Evolutionary conservation across 2,329 filamentous ascomycete species (phyloP).

Genomic region (Fusarium annulatum): DNA sequence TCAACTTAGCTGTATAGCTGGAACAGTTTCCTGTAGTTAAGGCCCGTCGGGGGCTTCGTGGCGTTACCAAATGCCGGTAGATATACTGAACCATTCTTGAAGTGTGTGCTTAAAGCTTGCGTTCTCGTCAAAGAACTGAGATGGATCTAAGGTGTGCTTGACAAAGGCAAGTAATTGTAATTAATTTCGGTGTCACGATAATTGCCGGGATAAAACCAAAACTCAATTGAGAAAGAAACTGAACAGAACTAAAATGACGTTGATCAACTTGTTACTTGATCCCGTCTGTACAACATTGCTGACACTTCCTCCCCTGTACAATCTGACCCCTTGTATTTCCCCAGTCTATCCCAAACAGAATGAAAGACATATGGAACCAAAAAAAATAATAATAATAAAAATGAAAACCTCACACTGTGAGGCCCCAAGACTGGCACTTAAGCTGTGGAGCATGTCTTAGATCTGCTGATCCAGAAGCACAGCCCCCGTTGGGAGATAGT

Average conservation of each 20-base stretch:
- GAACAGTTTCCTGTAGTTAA: not conserved
- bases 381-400: not conserved
- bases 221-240: not conserved
- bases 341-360: not conserved
- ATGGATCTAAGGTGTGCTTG: not conserved
- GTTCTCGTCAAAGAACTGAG: not conserved
- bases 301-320: not conserved
- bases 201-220: not conserved
- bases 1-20: not conserved
- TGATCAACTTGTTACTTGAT: not conserved
- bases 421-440: not conserved
- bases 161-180: not conserved
- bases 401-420: not conserved
- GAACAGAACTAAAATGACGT: not conserved
- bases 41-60: not conserved
- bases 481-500: not conserved
- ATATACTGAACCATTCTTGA: not conserved
- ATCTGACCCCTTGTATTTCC: not conserved
- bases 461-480: not conserved
- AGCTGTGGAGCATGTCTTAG: not conserved
- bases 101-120: not conserved
- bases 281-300: not conserved
- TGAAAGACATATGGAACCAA: not conserved
- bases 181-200: not conserved
- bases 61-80: not conserved